These are phyloP conservation scores for Cenchrus americanus DNA, from an alignment of 176 grass and related monocot species.

Conservation along the genomic window DNA sequence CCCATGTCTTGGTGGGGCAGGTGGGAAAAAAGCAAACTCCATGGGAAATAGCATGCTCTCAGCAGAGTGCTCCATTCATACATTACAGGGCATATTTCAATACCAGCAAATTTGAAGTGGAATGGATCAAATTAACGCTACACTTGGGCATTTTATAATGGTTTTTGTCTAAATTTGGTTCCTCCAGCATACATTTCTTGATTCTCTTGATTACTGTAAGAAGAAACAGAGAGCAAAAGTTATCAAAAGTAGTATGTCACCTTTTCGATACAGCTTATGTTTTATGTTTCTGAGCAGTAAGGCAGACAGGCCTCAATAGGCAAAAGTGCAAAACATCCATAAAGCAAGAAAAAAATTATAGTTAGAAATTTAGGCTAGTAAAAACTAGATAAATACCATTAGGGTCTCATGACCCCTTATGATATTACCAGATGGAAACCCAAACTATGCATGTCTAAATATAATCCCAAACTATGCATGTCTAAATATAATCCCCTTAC, in stretches of 20 bases:
- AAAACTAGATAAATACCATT: not conserved
- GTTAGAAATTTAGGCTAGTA: not conserved
- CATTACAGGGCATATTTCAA: not conserved
- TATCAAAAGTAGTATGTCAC: not conserved
- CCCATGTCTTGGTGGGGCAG: not conserved
- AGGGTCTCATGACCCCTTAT: not conserved
- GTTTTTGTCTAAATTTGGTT: not conserved
- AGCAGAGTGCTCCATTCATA: not conserved
- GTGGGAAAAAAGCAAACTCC: not conserved
- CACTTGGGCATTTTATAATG: not conserved
- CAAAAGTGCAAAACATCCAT: not conserved
- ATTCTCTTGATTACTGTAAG: not conserved
- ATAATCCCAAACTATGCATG: not conserved
- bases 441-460: not conserved
- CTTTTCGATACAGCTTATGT: not conserved
- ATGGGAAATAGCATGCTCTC: not conserved
- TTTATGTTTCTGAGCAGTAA: slow-evolving; percentile 5
- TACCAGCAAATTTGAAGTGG: not conserved
- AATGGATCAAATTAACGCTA: not conserved
- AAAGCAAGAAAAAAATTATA: not conserved
- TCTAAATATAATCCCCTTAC: not conserved
- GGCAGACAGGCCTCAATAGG: not conserved
- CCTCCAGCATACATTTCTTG: not conserved
- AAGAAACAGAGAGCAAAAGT: not conserved
- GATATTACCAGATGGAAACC: not conserved